These are phyloP conservation scores for Articulospora tetracladia DNA, from an alignment of 495 filamentous ascomycete species.

Conservation along the genomic window DNA sequence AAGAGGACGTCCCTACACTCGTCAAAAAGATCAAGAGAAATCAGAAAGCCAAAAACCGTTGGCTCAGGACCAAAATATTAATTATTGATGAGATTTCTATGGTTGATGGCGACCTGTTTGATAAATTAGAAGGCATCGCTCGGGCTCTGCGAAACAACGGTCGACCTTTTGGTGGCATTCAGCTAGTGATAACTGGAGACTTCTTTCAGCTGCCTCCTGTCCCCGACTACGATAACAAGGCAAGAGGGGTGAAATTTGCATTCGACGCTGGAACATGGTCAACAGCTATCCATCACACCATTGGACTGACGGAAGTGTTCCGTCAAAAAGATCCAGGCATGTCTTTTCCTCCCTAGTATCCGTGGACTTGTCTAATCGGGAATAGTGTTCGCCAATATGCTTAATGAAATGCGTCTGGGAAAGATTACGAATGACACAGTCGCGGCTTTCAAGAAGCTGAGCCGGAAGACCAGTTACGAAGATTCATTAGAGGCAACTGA, in stretches of 20 bases:
- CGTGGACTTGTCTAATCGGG: not conserved
- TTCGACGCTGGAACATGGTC: constrained; percentile 91
- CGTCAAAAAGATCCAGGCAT: constrained; percentile 85
- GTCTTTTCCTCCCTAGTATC: constrained; percentile 20
- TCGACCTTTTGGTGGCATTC: constrained; percentile 90
- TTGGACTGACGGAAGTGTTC: constrained; percentile 92
- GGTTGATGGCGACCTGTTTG: constrained; percentile 96
- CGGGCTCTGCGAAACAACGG: constrained; percentile 78
- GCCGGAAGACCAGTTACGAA: constrained; percentile 62
- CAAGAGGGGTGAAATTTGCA: constrained; percentile 74
- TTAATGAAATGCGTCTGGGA: constrained; percentile 96
- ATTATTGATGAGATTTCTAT: constrained; percentile 97
- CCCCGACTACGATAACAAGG: constrained; percentile 57
- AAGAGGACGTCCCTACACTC: constrained; percentile 76
- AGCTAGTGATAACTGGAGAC: constrained; percentile 92
- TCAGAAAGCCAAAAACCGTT: constrained; percentile 79
- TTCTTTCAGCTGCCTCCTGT: constrained; percentile 98
- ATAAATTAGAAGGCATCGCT: constrained; percentile 92
- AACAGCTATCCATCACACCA: constrained; percentile 90
- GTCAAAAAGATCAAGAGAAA: constrained; percentile 92
- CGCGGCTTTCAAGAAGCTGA: constrained; percentile 64
- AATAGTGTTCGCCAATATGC: constrained; percentile 81
- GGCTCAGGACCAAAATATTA: constrained; percentile 82
- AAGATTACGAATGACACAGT: constrained; percentile 67
- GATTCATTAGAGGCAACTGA: constrained; percentile 88